These are phyloP conservation scores for Hypoxylon sp. DNA, from an alignment of 2,329 filamentous ascomycete species.

Conservation along the genomic window DNA sequence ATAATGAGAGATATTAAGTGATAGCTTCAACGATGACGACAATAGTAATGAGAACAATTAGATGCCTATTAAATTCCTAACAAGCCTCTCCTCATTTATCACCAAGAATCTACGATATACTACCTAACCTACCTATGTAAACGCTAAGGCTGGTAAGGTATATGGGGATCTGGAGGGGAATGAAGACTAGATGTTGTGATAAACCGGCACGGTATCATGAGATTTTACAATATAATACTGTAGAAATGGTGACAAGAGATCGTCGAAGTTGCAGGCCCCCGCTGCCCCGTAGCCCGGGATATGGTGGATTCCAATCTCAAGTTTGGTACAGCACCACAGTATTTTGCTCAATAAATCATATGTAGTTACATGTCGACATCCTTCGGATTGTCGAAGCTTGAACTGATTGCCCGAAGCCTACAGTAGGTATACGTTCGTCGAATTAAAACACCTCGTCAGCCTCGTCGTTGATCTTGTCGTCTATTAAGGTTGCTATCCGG, in stretches of 20 bases:
- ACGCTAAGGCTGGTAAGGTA: neutral
- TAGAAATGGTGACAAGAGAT: constrained; percentile 14
- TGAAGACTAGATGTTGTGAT: neutral
- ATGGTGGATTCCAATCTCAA: constrained; percentile 2
- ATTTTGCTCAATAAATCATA: constrained; percentile 14
- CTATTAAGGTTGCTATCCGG: neutral
- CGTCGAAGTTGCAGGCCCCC: constrained; percentile 18
- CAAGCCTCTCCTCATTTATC: too few relatives aligned
- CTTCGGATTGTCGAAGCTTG: constrained; percentile 1
- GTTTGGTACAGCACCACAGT: constrained; percentile 8
- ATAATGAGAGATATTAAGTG: neutral
- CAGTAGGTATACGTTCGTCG: constrained; percentile 10
- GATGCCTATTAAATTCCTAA: too few relatives aligned
- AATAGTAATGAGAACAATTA: neutral
- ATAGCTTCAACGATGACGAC: neutral
- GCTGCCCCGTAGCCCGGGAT: constrained; percentile 9
- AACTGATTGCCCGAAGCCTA: constrained; percentile 15
- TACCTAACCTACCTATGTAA: neutral
- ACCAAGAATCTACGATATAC: too few relatives aligned
- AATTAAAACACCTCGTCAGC: constrained; percentile 17
- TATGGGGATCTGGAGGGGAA: neutral
- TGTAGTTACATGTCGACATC: constrained; percentile 5
- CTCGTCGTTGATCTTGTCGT: constrained; percentile 8
- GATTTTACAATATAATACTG: constrained; percentile 7
- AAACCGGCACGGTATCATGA: neutral